Evolutionary conservation across 164 flowering plant genomes (phyloP).

Genomic region (Magnolia sinica): DNA sequence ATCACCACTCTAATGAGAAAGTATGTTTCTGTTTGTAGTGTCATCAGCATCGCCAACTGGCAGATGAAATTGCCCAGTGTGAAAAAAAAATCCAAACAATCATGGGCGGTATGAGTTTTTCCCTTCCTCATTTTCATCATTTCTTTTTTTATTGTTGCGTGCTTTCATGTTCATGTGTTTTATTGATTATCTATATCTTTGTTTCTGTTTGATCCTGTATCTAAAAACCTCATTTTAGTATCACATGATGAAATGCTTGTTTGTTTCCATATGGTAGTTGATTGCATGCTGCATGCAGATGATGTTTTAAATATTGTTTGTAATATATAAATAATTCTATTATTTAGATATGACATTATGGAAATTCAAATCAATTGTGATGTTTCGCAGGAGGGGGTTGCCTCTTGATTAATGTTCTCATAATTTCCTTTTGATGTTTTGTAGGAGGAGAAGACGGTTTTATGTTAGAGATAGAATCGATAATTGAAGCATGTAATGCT

Average conservation of each 20-base stretch:
- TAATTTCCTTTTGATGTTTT: not conserved
- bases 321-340: not conserved
- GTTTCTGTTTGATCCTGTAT: not conserved
- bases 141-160: not conserved
- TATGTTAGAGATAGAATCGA: slow-evolving; percentile 34
- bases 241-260: not conserved
- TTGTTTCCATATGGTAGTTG: not conserved
- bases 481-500: slow-evolving; percentile 41
- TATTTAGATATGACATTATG: not conserved
- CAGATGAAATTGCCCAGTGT: slow-evolving; percentile 60
- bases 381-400: not conserved
- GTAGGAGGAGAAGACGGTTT: slow-evolving; percentile 36
- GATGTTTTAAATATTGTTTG: not conserved
- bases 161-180: not conserved
- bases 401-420: not conserved
- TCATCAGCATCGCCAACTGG: slow-evolving; percentile 45
- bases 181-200: not conserved
- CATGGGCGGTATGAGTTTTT: slow-evolving; percentile 28
- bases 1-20: not conserved
- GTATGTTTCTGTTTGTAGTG: slow-evolving; percentile 35
- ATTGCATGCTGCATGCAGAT: not conserved
- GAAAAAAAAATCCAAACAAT: slow-evolving; percentile 43
- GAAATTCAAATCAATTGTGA: not conserved
- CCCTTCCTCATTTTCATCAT: not conserved
- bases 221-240: not conserved